These are phyloP conservation scores for Thalassiosira oceanica DNA, from an alignment of 352 stramenopile species.

Conservation along the genomic window DNA sequence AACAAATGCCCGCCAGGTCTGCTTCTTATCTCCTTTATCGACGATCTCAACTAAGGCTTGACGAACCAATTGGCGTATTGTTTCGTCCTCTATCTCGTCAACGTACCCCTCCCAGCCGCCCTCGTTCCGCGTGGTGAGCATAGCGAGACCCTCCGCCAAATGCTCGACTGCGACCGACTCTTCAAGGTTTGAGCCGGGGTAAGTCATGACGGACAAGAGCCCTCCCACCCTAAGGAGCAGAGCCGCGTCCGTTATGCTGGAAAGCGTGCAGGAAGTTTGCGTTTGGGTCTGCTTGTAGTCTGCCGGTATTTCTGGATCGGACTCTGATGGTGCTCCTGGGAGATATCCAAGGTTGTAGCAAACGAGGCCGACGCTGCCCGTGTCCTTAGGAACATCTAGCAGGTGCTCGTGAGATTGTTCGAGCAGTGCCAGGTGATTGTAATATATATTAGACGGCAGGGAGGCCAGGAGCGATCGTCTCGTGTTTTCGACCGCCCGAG, in stretches of 20 bases:
- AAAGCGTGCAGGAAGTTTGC: conserved; percentile 53
- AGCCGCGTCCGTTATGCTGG: conserved; percentile 59
- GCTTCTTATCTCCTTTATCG: conserved; percentile 16
- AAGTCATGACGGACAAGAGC: conserved; percentile 70
- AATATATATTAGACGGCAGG: no score
- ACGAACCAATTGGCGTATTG: conserved; percentile 25
- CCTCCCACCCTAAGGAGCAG: conserved; percentile 56
- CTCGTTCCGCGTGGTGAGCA: conserved; percentile 45
- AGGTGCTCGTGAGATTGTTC: no score
- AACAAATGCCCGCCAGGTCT: conserved; percentile 71
- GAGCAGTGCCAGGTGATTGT: no score
- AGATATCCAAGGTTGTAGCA: no score
- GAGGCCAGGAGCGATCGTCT: no score
- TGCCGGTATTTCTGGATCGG: no score
- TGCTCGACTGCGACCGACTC: conserved; percentile 58
- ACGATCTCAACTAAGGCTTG: conserved; percentile 44
- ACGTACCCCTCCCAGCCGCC: conserved; percentile 48
- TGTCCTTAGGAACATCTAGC: no score
- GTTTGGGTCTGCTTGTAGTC: conserved; percentile 42
- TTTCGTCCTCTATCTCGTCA: conserved; percentile 12
- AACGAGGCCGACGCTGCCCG: no score
- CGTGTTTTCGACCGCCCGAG: no score
- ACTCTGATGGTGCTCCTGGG: no score
- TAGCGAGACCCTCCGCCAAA: conserved; percentile 65
- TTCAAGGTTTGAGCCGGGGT: conserved; percentile 57